Percentiles rank a stretch among this genome's conserved stretches.
These are phyloP conservation scores for Paxillus rubicundulus DNA, from an alignment of 768 basidiomycete species.

Conservation along the genomic window DNA sequence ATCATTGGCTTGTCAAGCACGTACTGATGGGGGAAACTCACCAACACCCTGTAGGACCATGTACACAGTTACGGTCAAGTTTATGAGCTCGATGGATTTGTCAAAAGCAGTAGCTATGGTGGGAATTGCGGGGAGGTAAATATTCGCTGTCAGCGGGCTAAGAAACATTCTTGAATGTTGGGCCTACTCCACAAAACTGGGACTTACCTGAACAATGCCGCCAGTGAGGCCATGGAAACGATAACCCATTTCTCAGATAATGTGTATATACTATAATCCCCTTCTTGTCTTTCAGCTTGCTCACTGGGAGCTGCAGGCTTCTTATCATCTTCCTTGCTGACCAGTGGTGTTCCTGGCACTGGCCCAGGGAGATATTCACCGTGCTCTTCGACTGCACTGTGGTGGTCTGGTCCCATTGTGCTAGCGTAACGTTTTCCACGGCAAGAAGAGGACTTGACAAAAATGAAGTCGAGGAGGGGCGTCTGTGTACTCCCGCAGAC, in stretches of 20 bases:
- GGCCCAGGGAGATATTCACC: background rate
- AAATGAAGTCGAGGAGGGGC: too few species aligned
- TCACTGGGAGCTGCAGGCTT: background rate
- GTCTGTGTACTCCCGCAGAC: too few species aligned
- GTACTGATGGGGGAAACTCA: conserved; percentile 22
- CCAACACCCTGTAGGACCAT: conserved; percentile 50
- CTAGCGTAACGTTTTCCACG: too few species aligned
- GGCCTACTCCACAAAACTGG: background rate
- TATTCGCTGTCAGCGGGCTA: conserved; percentile 71
- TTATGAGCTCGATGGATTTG: conserved; percentile 68
- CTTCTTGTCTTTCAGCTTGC: background rate
- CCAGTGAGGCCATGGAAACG: conserved; percentile 57
- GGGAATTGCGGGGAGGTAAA: conserved; percentile 81
- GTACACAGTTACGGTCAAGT: conserved; percentile 69
- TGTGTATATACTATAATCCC: conserved; percentile 49
- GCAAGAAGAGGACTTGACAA: too few species aligned
- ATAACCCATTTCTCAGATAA: conserved; percentile 66
- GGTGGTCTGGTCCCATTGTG: background rate
- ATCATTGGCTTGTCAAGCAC: background rate
- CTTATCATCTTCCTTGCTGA: too few species aligned
- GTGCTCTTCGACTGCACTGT: background rate
- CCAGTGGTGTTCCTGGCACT: background rate
- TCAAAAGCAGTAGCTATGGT: conserved; percentile 56
- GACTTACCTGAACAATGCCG: conserved; percentile 59
- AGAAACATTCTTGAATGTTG: background rate